These are phyloP conservation scores for Pseudogymnoascus sp. DNA, from an alignment of 2,329 filamentous ascomycete species.

Conservation along the genomic window DNA sequence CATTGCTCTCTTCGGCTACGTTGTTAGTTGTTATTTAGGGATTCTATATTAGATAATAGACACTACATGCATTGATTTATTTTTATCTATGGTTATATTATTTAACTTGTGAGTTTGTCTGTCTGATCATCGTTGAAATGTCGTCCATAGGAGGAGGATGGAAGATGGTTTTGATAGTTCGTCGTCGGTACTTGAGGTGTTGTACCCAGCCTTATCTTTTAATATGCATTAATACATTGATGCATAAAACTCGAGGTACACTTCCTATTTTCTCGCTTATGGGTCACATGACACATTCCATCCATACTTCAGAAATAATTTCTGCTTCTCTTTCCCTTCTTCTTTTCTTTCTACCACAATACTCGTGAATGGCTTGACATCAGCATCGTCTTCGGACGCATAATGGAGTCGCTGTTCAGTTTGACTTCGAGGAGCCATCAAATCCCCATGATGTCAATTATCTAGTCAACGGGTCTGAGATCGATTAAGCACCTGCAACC, in stretches of 20 bases:
- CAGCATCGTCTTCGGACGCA: not conserved
- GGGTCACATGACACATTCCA: not conserved
- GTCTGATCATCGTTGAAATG: not conserved
- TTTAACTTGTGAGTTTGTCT: not conserved
- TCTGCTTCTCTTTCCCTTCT: not conserved
- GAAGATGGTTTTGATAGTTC: not conserved
- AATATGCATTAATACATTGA: not conserved
- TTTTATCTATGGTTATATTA: not conserved
- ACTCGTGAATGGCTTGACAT: conserved; percentile 4
- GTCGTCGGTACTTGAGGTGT: not conserved
- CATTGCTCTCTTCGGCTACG: conserved; percentile 4
- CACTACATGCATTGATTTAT: conserved; percentile 7
- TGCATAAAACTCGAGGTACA: conserved; percentile 1
- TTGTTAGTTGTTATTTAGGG: conserved; percentile 2
- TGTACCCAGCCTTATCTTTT: not conserved
- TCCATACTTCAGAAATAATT: conserved; percentile 2
- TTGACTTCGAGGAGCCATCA: conserved; percentile 8
- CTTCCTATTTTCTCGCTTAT: not conserved
- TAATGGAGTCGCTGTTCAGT: conserved; percentile 7
- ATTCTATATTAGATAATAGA: conserved; percentile 8
- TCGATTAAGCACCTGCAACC: conserved; percentile 3
- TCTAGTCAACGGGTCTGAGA: conserved; percentile 8
- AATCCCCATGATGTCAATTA: conserved; percentile 8
- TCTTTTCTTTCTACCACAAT: not conserved
- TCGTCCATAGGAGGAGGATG: not conserved